Evolutionary conservation across 257 asterid species (phyloP), one percentile per base, ranked within the genome.

Genomic region (Solanum bulbocastanum): DNA sequence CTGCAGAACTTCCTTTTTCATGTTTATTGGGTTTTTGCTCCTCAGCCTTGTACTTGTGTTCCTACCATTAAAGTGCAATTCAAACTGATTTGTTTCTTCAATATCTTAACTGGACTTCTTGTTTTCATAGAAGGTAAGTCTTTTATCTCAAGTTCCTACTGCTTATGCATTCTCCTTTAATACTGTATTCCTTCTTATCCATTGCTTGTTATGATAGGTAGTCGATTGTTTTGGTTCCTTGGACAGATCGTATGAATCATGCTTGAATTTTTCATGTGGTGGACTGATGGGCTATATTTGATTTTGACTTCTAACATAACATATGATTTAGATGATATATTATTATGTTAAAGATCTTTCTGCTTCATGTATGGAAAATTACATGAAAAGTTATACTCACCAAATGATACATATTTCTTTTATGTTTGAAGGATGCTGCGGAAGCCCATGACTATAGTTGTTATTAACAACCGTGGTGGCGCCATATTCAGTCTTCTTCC

Each of bases 401-500:
- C 69, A 49, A 49, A 27, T 32, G 68, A 81, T 49, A 46, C 8
- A 81, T 30, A 81, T 49, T 30, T 49, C 37, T 72, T 46, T 32
- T 49, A 85, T 85, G 62, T 88, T 84, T 89, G 71, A 88, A 97
- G 99, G 95, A 87, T 90, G 46, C 82, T 76, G 18, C 95, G 99
- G 87, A 97, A 94, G 92, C 99, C 99, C 1, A 91, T 97, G 93
- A 93, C 93, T 90, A 91, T 97, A 89, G 90, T 96, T 83, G 99
- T 97, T 85, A 91, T 95, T 52, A 97, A 97, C 95, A 97, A 97
- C 90, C 96, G 88, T 52, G 99, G 99, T 86, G 99, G 99, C 68
- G 99, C 98, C 84, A 97, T 97, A 89, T 97, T 97, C 91, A 97
- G 99, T 89, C 98, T 96, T 83, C 98, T 97, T 32, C 99, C 99